Conservation (phyloP, 2,329 filamentous ascomycete species). For the Nigrospora osmanthi region DNA sequence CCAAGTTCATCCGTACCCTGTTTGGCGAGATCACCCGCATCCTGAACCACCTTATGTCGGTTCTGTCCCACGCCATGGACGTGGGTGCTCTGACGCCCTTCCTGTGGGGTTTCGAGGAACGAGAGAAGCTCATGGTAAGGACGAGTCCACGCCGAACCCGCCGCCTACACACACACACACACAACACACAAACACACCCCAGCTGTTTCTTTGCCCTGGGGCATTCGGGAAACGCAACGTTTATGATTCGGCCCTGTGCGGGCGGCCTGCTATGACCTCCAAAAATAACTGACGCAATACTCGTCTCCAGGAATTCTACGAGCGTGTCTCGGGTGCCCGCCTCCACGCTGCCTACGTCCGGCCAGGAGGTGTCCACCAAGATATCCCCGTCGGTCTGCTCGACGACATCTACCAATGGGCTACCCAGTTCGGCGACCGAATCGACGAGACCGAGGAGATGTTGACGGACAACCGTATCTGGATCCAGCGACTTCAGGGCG, state of each 20-base stretch:
- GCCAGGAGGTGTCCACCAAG: constrained; percentile 92
- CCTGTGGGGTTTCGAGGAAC: constrained; percentile 98
- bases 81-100: constrained; percentile 97
- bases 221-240: too few species aligned
- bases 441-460: constrained; percentile 98
- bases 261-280: neutral
- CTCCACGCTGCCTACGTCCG: constrained; percentile 95
- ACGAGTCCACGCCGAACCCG: neutral
- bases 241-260: too few species aligned
- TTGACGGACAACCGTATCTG: constrained; percentile 99
- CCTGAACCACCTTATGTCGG: constrained; percentile 96
- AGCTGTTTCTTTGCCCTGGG: too few species aligned
- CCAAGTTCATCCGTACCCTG: constrained; percentile 93
- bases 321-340: constrained; percentile 96
- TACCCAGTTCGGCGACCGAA: constrained; percentile 95
- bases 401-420: constrained; percentile 99
- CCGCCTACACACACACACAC: neutral
- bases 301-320: constrained; percentile 83
- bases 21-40: constrained; percentile 93
- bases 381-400: constrained; percentile 85
- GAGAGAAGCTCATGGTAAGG: constrained; percentile 97
- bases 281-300: constrained; percentile 1
- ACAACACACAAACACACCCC: too few species aligned
- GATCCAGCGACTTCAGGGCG: constrained; percentile 84
- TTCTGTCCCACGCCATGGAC: constrained; percentile 97